Evolutionary conservation across 805 yeast species (phyloP).

Genomic region (Barnettozyma sp.): DNA sequence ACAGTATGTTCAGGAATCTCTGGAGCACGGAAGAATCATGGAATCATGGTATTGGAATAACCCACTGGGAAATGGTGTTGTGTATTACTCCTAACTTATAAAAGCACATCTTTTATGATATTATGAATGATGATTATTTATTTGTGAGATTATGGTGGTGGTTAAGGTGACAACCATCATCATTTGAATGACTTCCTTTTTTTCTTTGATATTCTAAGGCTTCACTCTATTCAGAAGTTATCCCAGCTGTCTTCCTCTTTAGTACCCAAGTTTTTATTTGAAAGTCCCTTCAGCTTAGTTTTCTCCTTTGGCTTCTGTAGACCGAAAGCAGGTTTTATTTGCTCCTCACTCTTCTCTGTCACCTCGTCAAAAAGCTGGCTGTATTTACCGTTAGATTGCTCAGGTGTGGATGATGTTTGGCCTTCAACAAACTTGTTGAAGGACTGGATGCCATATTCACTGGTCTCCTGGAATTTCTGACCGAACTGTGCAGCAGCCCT

Average conservation of each 20-base stretch:
- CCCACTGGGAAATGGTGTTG: too few species aligned
- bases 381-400: conserved; percentile 33
- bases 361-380: conserved; percentile 53
- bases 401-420: conserved; percentile 26
- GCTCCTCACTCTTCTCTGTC: conserved; percentile 31
- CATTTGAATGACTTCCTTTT: too few species aligned
- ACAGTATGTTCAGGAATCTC: too few species aligned
- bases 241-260: conserved; percentile 63
- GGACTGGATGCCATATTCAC: conserved; percentile 63
- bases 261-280: conserved; percentile 32
- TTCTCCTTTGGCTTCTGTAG: conserved; percentile 48
- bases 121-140: too few species aligned
- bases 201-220: background rate
- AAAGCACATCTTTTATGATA: too few species aligned
- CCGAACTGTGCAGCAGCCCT: conserved; percentile 97
- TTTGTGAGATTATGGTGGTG: background rate
- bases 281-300: conserved; percentile 49
- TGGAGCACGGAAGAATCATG: too few species aligned
- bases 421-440: conserved; percentile 39
- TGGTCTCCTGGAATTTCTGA: conserved; percentile 85
- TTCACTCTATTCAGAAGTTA: conserved; percentile 38
- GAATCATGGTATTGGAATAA: too few species aligned
- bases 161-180: too few species aligned
- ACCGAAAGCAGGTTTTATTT: conserved; percentile 66
- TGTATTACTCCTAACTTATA: too few species aligned